Evolutionary conservation across 1,284 basidiomycete genomes (phyloP).

Genomic region (Naganishia sp.): DNA sequence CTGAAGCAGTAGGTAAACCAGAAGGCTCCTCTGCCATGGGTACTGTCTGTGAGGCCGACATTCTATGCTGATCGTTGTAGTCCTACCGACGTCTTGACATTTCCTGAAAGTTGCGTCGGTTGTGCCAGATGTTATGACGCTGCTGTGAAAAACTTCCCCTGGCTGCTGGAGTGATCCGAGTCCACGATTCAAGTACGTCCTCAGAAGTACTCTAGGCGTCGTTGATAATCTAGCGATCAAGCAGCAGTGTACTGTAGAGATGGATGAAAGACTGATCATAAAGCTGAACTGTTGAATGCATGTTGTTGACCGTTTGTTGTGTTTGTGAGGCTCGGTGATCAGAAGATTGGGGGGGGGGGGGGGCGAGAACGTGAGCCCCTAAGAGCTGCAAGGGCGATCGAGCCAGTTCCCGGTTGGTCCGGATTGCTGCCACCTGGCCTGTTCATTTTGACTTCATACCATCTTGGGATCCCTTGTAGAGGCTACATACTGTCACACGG

Average conservation of each 20-base stretch:
- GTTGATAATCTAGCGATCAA: background rate
- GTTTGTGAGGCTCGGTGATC: background rate
- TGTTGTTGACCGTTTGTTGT: conserved; percentile 1
- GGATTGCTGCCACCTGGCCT: no score
- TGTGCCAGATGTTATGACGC: background rate
- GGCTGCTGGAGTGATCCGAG: background rate
- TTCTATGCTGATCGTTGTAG: background rate
- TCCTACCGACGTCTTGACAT: conserved; percentile 14
- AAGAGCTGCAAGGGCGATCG: background rate
- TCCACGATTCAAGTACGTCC: background rate
- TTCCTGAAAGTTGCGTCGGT: background rate
- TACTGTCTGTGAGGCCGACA: conserved; percentile 1
- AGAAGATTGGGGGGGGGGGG: background rate
- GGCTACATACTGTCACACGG: no score
- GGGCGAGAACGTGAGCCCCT: background rate
- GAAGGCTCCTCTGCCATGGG: background rate
- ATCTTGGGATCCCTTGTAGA: no score
- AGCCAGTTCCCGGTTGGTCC: background rate
- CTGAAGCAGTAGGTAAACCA: background rate
- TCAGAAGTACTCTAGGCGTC: background rate
- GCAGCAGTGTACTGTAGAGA: background rate
- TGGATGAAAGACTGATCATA: no score
- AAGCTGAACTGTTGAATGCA: no score
- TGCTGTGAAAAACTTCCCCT: background rate
- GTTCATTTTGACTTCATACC: no score